Base-by-base conservation (phyloP, 306 rosid genomes). In the Vigna mungo region DNA sequence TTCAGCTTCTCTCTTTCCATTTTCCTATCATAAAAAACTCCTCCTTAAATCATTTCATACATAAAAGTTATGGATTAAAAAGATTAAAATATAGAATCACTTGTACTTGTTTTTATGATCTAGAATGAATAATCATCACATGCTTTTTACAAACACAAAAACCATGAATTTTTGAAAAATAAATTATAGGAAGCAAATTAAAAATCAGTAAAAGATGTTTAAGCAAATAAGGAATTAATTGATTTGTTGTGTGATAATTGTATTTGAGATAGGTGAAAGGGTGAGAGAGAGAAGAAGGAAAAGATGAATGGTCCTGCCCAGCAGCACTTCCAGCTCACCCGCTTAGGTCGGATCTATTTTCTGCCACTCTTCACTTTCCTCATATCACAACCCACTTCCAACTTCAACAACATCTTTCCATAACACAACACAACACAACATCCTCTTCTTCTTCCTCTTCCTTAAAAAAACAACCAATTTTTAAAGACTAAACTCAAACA, bases 331-430 rank as follows among this genome's bases (percentile, higher is more conserved):
- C 89, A 90, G 88, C 89, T 88, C 93, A 86, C 51, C 96, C 90
- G 88, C 84, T 85, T 75, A 83, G 88, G 86, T 84, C 90, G 96
- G 93, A 92, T 92, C 92, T 43, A 74, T 85, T 82, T 69, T 64
- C 86, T 80, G 69, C 75, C 89, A 52, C 65, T 37, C 67, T 53
- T 70, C 78, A 23, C 83, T 80, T 80, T 58, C 47, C 32, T 27
- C 58, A 79, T 85, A 17, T 82, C 88, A 59, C 46, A 76, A 82
- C 79, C 85, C 87, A 85, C 83, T 72, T 74, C 6, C 23, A 61
- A 61, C 68, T 16, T 63, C 73, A 47, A 46, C 16, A 47, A 46
- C 16, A 6, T 81, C 74, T 82, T 85, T 87, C 84, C 39, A 78
- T 82, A 84, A 13, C 74, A 84, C 87, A 78, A 87, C 74, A 84